Base-by-base conservation (phyloP, 2,329 filamentous ascomycete species). In the Nannizziopsis barbatae region DNA sequence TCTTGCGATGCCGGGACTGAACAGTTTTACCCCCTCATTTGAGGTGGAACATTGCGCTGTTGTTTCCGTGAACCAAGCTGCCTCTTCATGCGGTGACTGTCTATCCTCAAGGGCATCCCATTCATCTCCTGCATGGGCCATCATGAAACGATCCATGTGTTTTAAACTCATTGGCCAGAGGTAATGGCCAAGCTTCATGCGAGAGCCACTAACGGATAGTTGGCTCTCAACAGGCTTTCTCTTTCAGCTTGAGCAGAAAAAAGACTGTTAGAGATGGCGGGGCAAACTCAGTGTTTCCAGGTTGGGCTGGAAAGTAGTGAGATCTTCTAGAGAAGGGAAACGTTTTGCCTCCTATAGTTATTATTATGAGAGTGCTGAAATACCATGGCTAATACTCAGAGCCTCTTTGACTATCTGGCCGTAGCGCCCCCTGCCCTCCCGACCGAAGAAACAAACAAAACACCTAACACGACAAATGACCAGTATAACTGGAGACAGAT, bases 321-420 rank as follows among this genome's bases (percentile, higher is more conserved):
- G 30, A 43, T 43, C 22, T 43, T 14, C 41, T 14, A 18, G 8
- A 43, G 27, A 7, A 12, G 22, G n/a, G n/a, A n/a, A n/a, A 18
- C 22, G 17, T 14, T 33, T 43, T 7, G 20, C 18, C 22, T 31
- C 7, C 17, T 30, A 43, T 14, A 32, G 22, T 18, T 3, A 43
- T 43, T 40, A 5, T 22, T 20, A 17, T 22, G 17, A 40, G 38
- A n/a, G n/a, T n/a, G n/a, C n/a, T n/a, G n/a, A n/a, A 14, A 7
- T n/a, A 22, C 14, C 45, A 50, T 50, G 31, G 48, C 38, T 17
- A 48, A 48, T 7, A 48, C 8, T 42, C 41, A 49, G 32, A 44
- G 9, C 2, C 40, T 49, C 4, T 18, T 49, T 8, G 32, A 45
- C 41, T 49, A 49, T 38, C 18, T 49, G 10, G 45, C 40, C 40